Percentiles rank a stretch among this genome's conserved stretches.
Conservation (phyloP, 805 yeast species). For the Saccharomyces mikatae region DNA sequence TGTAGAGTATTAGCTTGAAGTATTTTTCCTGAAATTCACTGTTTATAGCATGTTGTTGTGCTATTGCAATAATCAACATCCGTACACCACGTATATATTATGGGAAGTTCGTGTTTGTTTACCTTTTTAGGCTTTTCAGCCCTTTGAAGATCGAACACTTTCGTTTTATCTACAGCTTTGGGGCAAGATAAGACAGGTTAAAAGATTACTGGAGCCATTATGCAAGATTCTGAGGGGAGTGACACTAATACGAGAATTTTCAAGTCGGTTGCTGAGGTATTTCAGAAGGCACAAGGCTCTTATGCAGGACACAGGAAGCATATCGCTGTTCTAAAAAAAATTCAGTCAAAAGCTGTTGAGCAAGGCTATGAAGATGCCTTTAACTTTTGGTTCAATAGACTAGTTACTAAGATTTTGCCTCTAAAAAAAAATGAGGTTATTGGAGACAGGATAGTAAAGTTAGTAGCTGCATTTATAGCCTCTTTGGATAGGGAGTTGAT, state of each 20-base stretch:
- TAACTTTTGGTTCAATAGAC: slow-evolving; percentile 47
- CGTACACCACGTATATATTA: not conserved
- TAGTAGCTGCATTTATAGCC: slow-evolving; percentile 52
- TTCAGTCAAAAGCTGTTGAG: slow-evolving; percentile 48
- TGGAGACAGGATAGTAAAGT: slow-evolving; percentile 71
- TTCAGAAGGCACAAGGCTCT: slow-evolving; percentile 71
- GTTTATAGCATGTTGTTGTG: not conserved
- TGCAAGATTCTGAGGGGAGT: slow-evolving; percentile 13
- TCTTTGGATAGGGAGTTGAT: slow-evolving; percentile 32
- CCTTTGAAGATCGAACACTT: not conserved
- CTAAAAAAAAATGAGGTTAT: slow-evolving; percentile 59
- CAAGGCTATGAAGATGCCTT: slow-evolving; percentile 52
- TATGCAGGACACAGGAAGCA: slow-evolving; percentile 73
- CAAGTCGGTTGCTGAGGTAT: slow-evolving; percentile 52
- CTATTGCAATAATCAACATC: not conserved
- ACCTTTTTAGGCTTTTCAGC: not conserved
- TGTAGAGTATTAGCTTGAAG: not conserved
- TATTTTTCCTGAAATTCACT: not conserved
- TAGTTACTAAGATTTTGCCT: slow-evolving; percentile 58
- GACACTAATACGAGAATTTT: slow-evolving; percentile 32
- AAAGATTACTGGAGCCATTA: not conserved
- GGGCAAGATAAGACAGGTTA: not conserved
- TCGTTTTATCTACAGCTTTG: not conserved
- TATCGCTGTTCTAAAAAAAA: slow-evolving; percentile 50
- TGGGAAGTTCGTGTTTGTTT: not conserved